A percentile compares a stretch with the other conserved stretches of the same genome.
Conservation (phyloP, 169 alveolate species). For the Perkinsus marinus region DNA sequence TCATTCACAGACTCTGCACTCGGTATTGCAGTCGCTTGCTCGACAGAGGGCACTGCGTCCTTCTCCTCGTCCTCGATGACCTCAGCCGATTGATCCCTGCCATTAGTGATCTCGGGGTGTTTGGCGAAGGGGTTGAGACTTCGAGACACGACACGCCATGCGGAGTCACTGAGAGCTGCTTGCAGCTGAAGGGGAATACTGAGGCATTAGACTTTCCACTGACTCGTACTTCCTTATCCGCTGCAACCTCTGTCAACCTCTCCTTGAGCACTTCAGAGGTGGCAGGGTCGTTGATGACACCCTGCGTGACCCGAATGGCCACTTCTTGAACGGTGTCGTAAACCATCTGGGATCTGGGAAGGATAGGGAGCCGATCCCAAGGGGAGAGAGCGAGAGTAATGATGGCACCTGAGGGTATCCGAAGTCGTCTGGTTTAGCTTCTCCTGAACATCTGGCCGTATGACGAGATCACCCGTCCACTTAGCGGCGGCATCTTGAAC, state of each 20-base stretch:
- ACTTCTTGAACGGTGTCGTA: not conserved
- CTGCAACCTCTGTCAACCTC: not conserved
- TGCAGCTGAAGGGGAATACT: not conserved
- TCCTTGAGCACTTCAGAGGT: not conserved
- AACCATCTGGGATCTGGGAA: not conserved
- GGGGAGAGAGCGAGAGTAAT: not conserved
- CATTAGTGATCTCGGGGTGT: not conserved
- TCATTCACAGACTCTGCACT: too few relatives aligned
- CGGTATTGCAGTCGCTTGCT: not conserved
- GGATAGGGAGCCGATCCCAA: too few relatives aligned
- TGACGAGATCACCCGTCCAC: not conserved
- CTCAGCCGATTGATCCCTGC: not conserved
- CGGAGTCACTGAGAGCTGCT: not conserved
- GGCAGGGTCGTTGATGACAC: not conserved
- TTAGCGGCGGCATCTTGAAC: not conserved
- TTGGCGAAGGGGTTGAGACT: not conserved
- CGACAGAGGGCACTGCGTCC: not conserved
- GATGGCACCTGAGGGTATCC: not conserved
- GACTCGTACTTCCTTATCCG: not conserved
- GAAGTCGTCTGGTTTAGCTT: not conserved
- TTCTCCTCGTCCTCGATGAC: not conserved
- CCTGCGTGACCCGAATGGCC: not conserved
- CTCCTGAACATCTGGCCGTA: not conserved
- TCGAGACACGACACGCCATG: not conserved
- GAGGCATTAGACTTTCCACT: not conserved